phyloP scores from a whole-genome alignment of 257 asterid genomes.

The Salvia miltiorrhiza region DNA sequence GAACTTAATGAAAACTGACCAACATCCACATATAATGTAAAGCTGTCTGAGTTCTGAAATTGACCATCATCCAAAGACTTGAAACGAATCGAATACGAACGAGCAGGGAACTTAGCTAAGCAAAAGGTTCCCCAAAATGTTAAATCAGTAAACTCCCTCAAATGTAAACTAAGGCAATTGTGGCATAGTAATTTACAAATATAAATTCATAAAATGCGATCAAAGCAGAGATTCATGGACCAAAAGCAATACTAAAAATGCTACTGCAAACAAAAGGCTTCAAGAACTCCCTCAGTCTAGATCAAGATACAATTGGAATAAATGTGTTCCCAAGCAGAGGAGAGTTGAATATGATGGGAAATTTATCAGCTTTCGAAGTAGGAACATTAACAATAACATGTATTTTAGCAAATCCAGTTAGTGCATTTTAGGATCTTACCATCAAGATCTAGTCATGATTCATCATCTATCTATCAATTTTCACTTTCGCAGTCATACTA shows the following conservation, averaged over 20 bases:
- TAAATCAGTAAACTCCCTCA: not conserved
- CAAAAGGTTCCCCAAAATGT: not conserved
- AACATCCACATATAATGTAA: not conserved
- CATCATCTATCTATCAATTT: no score
- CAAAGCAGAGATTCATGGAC: not conserved
- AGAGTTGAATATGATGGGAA: not conserved
- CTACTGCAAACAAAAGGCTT: not conserved
- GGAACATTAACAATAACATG: not conserved
- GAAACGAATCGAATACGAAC: not conserved
- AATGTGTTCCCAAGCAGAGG: not conserved
- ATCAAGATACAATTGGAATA: not conserved
- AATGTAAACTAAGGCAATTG: not conserved
- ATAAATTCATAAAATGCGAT: not conserved
- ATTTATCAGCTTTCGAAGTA: not conserved
- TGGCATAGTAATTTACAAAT: not conserved
- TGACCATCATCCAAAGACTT: not conserved
- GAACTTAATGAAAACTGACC: not conserved
- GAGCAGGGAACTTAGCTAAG: not conserved
- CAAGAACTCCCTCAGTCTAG: not conserved
- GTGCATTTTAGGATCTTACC: not conserved
- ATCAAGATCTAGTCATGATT: not conserved
- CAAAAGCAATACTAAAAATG: not conserved
- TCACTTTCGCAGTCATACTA: not conserved
- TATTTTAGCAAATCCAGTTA: not conserved
- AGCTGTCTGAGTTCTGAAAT: not conserved